Base-by-base conservation (phyloP, 2,329 filamentous ascomycete species). In the Zymoseptoria brevis region DNA sequence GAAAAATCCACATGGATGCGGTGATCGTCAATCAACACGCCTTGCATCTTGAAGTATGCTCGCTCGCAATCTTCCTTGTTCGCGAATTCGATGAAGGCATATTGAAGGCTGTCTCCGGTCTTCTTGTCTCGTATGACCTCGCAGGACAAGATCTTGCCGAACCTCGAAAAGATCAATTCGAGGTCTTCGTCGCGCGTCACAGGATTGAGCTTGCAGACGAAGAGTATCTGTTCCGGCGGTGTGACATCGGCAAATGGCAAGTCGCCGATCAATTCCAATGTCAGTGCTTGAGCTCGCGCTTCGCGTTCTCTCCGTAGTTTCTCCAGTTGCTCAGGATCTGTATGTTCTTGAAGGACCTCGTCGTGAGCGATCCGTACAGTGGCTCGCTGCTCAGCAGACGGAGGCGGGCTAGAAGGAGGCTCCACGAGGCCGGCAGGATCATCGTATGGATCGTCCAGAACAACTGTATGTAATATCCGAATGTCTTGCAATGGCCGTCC, bases 21-120 rank as follows among this genome's bases (percentile, higher is more conserved):
- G 65, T 96, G 89, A 68, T 99, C 94, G 69, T 99, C 94, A 65
- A 99, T 97, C 57, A 99, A 78, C 1, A 97, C 93, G 1, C 88
- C 90, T 73, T 99, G 91, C 94, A 99, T 99, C 77, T 99, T 99
- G 78, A 95, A 94, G 71, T 96, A 99, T 2, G 94, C 94, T 56
- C 89, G 85, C 75, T 99, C 94, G 73, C 94, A 97, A 56, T 93
- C 89, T 66, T 87, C 84, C 75, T 96, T 94, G 57, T 95, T 88
- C 60, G 93, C 89, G 69, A 93, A 99, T 73, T 99, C 94, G 69
- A 99, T 95, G 67, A 99, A 99, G 1, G 94, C 91, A 72, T 99
- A 99, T 73, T 99, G 94, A 54, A 99, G 77, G 70, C 90, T 96
- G 75, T 99, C 94, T 3, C 91, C 91, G 0, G 93, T 96, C 69